Evolutionary conservation across 805 yeast genomes (phyloP).

Genomic region (Kuraishia floccosa): DNA sequence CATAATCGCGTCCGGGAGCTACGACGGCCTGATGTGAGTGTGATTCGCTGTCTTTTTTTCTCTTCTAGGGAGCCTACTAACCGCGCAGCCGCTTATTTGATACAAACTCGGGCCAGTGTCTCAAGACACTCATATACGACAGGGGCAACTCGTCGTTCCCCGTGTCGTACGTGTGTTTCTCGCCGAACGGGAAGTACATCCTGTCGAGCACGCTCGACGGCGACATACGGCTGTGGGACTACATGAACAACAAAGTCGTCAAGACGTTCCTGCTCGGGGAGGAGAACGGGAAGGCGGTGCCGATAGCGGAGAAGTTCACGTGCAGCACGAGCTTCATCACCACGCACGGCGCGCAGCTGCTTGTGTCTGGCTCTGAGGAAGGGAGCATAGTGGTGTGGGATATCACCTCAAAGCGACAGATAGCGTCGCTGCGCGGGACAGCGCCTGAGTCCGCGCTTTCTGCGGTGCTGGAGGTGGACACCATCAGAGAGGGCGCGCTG

Average conservation of each 20-base stretch:
- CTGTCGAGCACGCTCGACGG: slow-evolving; percentile 79
- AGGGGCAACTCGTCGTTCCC: slow-evolving; percentile 68
- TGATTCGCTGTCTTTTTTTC: not conserved
- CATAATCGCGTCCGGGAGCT: slow-evolving; percentile 74
- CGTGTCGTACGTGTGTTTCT: slow-evolving; percentile 56
- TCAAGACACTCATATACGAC: slow-evolving; percentile 79
- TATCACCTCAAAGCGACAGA: slow-evolving; percentile 38
- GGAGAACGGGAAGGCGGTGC: slow-evolving; percentile 5
- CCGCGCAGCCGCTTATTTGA: slow-evolving; percentile 56
- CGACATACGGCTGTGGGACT: slow-evolving; percentile 72
- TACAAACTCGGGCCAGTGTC: slow-evolving; percentile 79
- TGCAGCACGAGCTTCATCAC: slow-evolving; percentile 42
- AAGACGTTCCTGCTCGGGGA: slow-evolving; percentile 35
- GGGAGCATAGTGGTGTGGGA: slow-evolving; percentile 55
- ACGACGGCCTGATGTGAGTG: slow-evolving; percentile 66
- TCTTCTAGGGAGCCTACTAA: slow-evolving; percentile 5
- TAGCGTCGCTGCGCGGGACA: slow-evolving; percentile 3
- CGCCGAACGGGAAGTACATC: slow-evolving; percentile 74
- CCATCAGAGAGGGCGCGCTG: slow-evolving; percentile 21
- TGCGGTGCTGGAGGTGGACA: slow-evolving; percentile 31
- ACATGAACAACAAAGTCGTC: slow-evolving; percentile 67
- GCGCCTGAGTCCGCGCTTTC: not conserved
- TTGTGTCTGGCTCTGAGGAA: slow-evolving; percentile 52
- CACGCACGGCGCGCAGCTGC: slow-evolving; percentile 20
- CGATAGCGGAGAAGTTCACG: slow-evolving; percentile 38